Conservation (phyloP, 306 rosid genomes). For the Lupinus albus region DNA sequence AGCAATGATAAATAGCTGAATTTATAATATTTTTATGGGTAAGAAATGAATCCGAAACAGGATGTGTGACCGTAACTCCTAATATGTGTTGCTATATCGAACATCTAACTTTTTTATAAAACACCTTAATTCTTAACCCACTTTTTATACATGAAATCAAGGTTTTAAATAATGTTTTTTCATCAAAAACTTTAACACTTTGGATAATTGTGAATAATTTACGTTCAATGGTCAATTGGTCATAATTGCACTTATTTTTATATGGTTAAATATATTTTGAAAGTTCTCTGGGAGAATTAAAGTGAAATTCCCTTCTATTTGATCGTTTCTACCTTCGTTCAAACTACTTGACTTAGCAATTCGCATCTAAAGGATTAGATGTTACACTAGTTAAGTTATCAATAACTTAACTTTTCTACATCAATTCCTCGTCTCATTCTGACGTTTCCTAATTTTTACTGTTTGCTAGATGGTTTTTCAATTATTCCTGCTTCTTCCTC, state of each 20-base stretch:
- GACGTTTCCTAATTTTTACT: constrained; percentile 38
- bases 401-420: neutral
- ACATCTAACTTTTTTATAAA: no score
- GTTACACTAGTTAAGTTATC: neutral
- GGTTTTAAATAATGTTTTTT: no score
- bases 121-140: no score
- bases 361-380: constrained; percentile 11
- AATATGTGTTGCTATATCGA: no score
- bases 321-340: neutral
- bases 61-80: no score
- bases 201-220: no score
- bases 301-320: neutral
- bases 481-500: neutral
- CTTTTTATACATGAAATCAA: no score
- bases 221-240: no score
- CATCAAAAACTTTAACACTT: no score
- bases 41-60: no score
- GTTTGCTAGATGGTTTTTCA: neutral
- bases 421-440: constrained; percentile 1
- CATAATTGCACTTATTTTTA: no score
- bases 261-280: neutral
- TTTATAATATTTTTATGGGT: no score
- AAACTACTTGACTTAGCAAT: neutral
- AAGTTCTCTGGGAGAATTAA: neutral
- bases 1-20: neutral